Evolutionary conservation across 345 rosid genomes (phyloP), one percentile per base, ranked within the genome.

Genomic region (Clausena lansium): DNA sequence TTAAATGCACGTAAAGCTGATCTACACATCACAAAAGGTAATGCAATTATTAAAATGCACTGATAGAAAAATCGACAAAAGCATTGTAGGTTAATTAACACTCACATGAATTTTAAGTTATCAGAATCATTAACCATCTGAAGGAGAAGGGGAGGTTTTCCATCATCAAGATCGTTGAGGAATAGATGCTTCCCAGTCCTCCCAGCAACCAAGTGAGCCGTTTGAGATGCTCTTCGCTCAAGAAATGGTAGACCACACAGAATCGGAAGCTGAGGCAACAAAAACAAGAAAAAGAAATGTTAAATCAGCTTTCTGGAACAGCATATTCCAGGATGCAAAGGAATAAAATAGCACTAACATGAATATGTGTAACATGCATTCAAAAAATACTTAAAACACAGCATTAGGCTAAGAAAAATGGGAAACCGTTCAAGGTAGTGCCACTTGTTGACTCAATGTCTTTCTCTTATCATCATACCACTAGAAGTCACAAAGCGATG

Each of bases 181-280:
- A 95, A 95, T 47, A 95, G 90, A 88, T 93, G 98, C 80, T 89
- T 95, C 19, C 99, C 97, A 4, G 99, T 88, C 85, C 91, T 91
- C 78, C 98, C 99, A 79, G 80, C 98, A 78, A 94, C 79, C 68
- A 95, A 81, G 69, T 92, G 98, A 57, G 99, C 97, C 50, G 95
- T 89, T 84, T 92, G 91, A 78, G 97, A 86, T 57, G 96, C 99
- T 81, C 88, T 87, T 75, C 87, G 87, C 87, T 95, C 99, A 33
- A 95, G 97, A 88, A 93, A 92, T 65, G 94, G 91, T 78, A 93
- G 90, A 80, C 98, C 99, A 71, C 95, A 92, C 24, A 93, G 95
- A 80, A 95, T 62, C n/a, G 99, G 98, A 67, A 93, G 89, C 99
- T 92, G 86, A 74, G 69, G 35, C 64, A 85, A 50, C 47, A 73